Conservation (phyloP, 2,329 filamentous ascomycete genomes). For the Fusarium cicatricum region DNA sequence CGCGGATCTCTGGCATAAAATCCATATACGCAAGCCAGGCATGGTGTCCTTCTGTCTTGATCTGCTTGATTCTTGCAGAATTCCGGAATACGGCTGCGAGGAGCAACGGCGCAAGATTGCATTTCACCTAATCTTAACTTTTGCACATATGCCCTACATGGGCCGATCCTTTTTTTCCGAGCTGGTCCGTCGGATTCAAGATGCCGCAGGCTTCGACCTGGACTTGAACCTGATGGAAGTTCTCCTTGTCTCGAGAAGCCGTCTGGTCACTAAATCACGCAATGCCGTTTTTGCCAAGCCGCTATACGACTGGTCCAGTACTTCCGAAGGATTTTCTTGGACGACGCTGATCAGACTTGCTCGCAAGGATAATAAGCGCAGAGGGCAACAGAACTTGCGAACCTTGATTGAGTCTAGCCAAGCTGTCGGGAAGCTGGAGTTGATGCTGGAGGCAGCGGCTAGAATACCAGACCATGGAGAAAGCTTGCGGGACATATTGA, state of each 20-base stretch:
- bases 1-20: not conserved
- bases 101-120: slow-evolving; percentile 9
- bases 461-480: not conserved
- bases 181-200: not conserved
- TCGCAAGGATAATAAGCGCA: not conserved
- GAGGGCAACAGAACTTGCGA: not conserved
- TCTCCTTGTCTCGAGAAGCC: slow-evolving; percentile 15
- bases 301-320: not conserved
- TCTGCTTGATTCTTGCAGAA: slow-evolving; percentile 5
- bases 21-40: not conserved
- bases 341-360: not conserved
- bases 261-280: slow-evolving; percentile 7
- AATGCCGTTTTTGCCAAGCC: not conserved
- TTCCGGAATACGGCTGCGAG: not conserved
- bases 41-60: not conserved
- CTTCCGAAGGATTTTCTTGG: not conserved
- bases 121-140: slow-evolving; percentile 22
- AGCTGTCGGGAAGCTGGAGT: slow-evolving; percentile 10
- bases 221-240: not conserved
- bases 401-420: not conserved
- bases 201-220: not conserved
- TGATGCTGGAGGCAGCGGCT: slow-evolving; percentile 7
- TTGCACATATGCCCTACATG: slow-evolving; percentile 6
- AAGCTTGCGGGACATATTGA: not conserved
- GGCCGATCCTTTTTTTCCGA: not conserved